Evolutionary conservation across 192 early-diverging fungal species (phyloP), one percentile per base, ranked within the genome.

Genomic region (Mycoemilia scoparia): DNA sequence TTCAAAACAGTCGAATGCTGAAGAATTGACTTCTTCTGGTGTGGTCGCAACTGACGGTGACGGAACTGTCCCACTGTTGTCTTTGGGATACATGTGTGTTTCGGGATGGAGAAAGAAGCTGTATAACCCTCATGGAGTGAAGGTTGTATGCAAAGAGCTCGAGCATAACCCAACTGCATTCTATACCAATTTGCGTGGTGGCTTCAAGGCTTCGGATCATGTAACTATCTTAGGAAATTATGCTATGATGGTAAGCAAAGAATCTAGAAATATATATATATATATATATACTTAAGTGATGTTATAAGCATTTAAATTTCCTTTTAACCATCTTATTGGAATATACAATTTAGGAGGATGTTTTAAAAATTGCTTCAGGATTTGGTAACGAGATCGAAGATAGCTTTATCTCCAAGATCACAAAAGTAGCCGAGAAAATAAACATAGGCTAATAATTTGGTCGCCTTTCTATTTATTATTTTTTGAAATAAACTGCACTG

Each of bases 261-360:
- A n/a, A n/a, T n/a, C n/a, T n/a, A n/a, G n/a, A n/a, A n/a, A n/a
- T n/a, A n/a, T n/a, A n/a, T n/a, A n/a, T n/a, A n/a, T n/a, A n/a
- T n/a, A n/a, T n/a, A n/a, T n/a, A n/a, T n/a, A n/a, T n/a, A n/a
- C n/a, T n/a, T n/a, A n/a, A n/a, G n/a, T n/a, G n/a, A n/a, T n/a
- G n/a, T n/a, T n/a, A n/a, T n/a, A n/a, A n/a, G n/a, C n/a, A n/a
- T n/a, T n/a, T n/a, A n/a, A n/a, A n/a, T n/a, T n/a, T n/a, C n/a
- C 88, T 88, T 60, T 77, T 88, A 7, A 80, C 86, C 52, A 82
- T 90, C 18, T 45, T 90, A 5, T 84, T 84, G 28, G 84, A 87
- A 38, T 64, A 70, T 32, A 69, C 71, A 13, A 57, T 78, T 30
- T 75, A 69, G 6, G 60, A 51, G 18, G 70, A 73, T 27, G 54